Evolutionary conservation across 805 yeast species (phyloP), one percentile per base, ranked within the genome.

Genomic region (Jamesozyma spencerorum): DNA sequence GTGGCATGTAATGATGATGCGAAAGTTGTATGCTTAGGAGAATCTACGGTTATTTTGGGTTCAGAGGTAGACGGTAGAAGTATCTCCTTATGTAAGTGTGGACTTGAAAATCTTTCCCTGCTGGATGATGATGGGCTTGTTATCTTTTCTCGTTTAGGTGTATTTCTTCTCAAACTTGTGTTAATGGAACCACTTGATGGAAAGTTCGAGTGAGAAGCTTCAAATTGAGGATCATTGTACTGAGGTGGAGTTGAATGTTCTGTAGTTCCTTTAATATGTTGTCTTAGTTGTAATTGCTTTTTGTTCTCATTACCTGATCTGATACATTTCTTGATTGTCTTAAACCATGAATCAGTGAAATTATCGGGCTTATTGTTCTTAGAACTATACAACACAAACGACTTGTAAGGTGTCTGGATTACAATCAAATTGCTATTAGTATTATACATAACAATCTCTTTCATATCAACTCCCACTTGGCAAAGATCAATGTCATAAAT

Each of bases 401-500:
- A 69, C 12, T 73, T 65, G 22, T 60, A 65, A n/a, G 65, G 64
- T 0, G 85, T 76, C 44, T 70, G 71, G 27, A 81, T 70, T 1
- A 78, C 81, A 63, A 81, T 78, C 14, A 55, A 39, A 24, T 51
- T 46, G 22, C 68, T 55, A 12, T 54, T 39, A 13, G 44, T 44
- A 15, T 64, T 51, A 0, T 77, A 75, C 3, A 69, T 65, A 4
- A 75, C 61, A 14, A 81, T 65, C 54, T 82, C 90, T 50, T 75
- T 79, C 48, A 82, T 68, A 38, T 63, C 71, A 14, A 76, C 63
- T 12, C 74, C 73, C 1, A 75, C 66, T 48, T 71, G 73, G 4
- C 70, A 65, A 32, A 81, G 57, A 46, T 69, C 70, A 28, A 83
- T 67, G 42, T 80, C 86, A 14, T 71, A 64, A 14, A 70, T 63